Evolutionary conservation across 2,329 filamentous ascomycete genomes (phyloP).

Genomic region (Parascedosporium putredinis): DNA sequence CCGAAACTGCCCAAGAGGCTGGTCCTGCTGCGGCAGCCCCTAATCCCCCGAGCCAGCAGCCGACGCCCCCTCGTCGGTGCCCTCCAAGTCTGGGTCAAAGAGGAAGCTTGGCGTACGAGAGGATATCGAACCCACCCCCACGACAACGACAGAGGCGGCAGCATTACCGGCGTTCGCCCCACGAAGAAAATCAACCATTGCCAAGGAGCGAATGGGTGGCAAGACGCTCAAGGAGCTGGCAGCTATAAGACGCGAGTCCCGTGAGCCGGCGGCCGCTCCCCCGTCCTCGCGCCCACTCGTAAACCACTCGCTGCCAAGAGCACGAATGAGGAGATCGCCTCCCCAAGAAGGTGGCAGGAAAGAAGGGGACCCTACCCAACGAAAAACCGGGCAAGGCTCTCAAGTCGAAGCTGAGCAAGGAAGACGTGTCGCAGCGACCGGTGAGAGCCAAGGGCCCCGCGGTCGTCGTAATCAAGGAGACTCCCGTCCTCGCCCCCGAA

Average conservation of each 20-base stretch:
- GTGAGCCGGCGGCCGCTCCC: constrained; percentile 15
- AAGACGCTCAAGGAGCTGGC: constrained; percentile 38
- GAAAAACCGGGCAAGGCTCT: constrained; percentile 11
- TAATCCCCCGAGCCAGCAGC: neutral
- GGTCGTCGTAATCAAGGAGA: constrained; percentile 14
- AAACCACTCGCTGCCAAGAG: constrained; percentile 46
- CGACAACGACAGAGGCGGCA: neutral
- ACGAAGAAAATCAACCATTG: constrained; percentile 3
- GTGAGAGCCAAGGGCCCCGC: constrained; percentile 18
- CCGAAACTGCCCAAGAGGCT: neutral
- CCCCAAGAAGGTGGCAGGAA: constrained; percentile 42
- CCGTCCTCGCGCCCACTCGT: constrained; percentile 20
- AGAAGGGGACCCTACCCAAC: constrained; percentile 21
- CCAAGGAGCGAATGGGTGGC: constrained; percentile 21
- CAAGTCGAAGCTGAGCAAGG: constrained; percentile 14
- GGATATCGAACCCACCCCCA: constrained; percentile 37
- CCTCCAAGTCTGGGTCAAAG: constrained; percentile 41
- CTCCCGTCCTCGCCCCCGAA: neutral
- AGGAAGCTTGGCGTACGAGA: constrained; percentile 47
- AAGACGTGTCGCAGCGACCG: neutral
- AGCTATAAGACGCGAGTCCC: constrained; percentile 28
- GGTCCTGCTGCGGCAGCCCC: neutral
- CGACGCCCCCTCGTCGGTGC: constrained; percentile 13
- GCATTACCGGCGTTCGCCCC: neutral
- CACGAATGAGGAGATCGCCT: constrained; percentile 48